Conservation (phyloP, 352 stramenopile genomes). For the Phytopythium ostracodes region DNA sequence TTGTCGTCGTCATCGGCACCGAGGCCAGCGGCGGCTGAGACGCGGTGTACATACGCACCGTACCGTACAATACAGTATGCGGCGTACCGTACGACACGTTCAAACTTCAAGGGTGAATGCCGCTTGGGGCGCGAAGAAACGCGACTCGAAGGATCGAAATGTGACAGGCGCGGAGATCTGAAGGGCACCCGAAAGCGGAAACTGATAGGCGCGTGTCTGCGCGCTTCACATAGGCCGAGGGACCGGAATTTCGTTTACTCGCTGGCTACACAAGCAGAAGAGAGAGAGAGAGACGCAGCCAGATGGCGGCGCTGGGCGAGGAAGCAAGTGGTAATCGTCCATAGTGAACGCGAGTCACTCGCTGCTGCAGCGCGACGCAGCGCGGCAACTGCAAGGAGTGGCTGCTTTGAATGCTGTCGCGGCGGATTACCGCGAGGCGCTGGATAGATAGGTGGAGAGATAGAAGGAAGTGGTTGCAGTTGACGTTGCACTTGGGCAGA, state of each 20-base stretch:
- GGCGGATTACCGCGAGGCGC: not conserved
- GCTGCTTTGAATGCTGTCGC: not conserved
- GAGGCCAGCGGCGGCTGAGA: not conserved
- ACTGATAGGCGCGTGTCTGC: not conserved
- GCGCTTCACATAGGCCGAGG: not conserved
- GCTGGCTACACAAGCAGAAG: not conserved
- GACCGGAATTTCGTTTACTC: conserved; percentile 3
- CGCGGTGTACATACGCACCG: too few relatives aligned
- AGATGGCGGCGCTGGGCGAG: not conserved
- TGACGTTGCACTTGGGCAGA: not conserved
- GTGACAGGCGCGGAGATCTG: not conserved
- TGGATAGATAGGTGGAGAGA: too few relatives aligned
- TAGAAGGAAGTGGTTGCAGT: not conserved
- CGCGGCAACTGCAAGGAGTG: not conserved
- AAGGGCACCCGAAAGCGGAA: not conserved
- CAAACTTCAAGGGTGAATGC: not conserved
- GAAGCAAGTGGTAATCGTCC: not conserved
- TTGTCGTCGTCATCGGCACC: too few relatives aligned
- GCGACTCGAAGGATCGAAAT: not conserved
- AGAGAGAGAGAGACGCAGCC: not conserved
- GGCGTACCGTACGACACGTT: not conserved
- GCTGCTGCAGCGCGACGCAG: not conserved
- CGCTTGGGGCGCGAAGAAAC: not conserved
- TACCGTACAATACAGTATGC: too few relatives aligned
- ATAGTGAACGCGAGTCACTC: not conserved